Evolutionary conservation across 2,329 filamentous ascomycete species (phyloP), one percentile per base, ranked within the genome.

Genomic region (Cladosporium cucumerinum): DNA sequence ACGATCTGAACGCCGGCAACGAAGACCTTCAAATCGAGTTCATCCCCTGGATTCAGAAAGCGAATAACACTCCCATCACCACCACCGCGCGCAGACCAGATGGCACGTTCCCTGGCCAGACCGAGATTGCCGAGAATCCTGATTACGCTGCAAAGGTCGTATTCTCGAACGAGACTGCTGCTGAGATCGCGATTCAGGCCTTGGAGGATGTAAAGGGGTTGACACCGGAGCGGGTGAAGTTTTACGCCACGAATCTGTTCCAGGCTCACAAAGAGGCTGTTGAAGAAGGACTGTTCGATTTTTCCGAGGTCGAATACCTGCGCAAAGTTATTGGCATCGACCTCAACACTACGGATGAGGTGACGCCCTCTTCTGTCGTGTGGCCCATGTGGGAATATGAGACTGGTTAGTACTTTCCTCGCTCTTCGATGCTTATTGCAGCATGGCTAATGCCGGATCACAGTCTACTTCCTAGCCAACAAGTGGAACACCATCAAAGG

Each of bases 11-110:
- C 74, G 75, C 75, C 16, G 75, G 85, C 68, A 74, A 82, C 54
- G 72, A 75, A 16, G 55, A 70, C 1, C 75, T 82, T 32, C 80
- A 78, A n/a, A 80, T 88, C 23, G 82, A 86, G 57, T 86, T 88
- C 67, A 87, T 88, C 57, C 81, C 82, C 0, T 88, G 85, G 85
- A 82, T 85, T 51, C 84, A 88, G 70, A 77, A 72, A 62, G 83
- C 76, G 65, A 68, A 75, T 2, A 90, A 90, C 65, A 80, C 82
- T 0, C 81, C 87, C 1, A 60, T 65, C 6, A 74, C 18, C 73
- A 84, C 69, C 73, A 82, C 48, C 73, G 80, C 65, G 80, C 81
- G 82, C 58, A 73, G 83, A 11, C 75, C 80, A 0, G 79, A 81
- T 61, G 85, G 85, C 1, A 73, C 81, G 4, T 81, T 86, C 0